Conservation (phyloP, 2,329 filamentous ascomycete species). For the Fusarium domesticum region DNA sequence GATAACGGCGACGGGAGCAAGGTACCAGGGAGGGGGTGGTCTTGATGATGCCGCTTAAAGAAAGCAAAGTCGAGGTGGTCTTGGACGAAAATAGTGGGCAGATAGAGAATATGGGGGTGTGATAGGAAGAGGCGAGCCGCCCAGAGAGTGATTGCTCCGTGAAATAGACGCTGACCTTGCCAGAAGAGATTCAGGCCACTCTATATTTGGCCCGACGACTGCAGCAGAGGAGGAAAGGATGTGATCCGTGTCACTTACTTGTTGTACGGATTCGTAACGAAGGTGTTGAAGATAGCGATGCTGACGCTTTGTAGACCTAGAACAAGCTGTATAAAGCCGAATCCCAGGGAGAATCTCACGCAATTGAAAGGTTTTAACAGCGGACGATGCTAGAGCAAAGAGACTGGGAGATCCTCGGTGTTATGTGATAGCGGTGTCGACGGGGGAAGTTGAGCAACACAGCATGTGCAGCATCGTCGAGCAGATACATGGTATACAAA, state of each 20-base stretch:
- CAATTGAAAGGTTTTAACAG: background rate
- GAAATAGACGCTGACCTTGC: slow-evolving; percentile 29
- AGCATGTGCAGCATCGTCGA: background rate
- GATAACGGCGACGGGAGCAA: slow-evolving; percentile 36
- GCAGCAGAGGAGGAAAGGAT: slow-evolving; percentile 7
- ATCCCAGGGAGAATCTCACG: background rate
- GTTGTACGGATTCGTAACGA: background rate
- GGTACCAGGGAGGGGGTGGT: slow-evolving; percentile 22
- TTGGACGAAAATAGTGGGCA: slow-evolving; percentile 26
- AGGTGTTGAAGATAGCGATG: background rate
- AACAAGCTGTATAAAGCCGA: background rate
- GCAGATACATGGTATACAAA: background rate
- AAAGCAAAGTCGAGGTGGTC: slow-evolving; percentile 27
- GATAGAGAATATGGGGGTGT: slow-evolving; percentile 20
- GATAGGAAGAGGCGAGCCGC: slow-evolving; percentile 30
- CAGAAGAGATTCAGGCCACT: slow-evolving; percentile 37
- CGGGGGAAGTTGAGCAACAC: background rate
- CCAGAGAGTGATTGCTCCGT: slow-evolving; percentile 23
- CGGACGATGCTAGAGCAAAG: slow-evolving; percentile 1
- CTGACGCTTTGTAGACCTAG: background rate
- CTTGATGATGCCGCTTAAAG: background rate
- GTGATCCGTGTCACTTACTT: background rate
- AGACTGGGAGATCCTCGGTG: slow-evolving; percentile 15
- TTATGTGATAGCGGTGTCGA: slow-evolving; percentile 2
- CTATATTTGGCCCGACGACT: slow-evolving; percentile 16